Conservation (phyloP, 495 filamentous ascomycete species). For the Penicillium simplicissimum region DNA sequence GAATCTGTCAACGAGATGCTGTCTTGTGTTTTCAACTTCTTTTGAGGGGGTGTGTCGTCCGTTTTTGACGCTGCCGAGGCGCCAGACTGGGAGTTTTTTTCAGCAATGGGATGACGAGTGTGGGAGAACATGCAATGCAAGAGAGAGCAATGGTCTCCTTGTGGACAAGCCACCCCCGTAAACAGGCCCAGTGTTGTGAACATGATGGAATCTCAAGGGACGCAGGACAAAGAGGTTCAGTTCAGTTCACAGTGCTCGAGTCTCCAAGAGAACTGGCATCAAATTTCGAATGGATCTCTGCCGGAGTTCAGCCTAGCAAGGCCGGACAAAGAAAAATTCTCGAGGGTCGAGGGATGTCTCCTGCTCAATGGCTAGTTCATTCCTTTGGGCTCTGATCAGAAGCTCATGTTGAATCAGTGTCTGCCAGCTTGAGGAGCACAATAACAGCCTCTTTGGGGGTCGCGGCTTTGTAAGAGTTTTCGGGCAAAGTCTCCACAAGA, state of each 20-base stretch:
- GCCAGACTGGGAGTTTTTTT: neutral
- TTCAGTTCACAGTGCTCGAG: neutral
- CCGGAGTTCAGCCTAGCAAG: neutral
- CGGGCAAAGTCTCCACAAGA: neutral
- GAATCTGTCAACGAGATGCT: neutral
- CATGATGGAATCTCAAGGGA: conserved; percentile 46
- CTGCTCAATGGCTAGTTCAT: neutral
- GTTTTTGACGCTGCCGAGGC: neutral
- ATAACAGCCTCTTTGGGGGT: neutral
- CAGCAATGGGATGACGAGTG: conserved; percentile 11
- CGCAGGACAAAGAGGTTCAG: conserved; percentile 21
- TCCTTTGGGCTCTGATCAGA: neutral
- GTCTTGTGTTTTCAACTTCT: conserved; percentile 11
- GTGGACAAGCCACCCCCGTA: conserved; percentile 64
- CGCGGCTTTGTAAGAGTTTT: neutral
- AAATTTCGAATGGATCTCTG: neutral
- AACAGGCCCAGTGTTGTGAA: conserved; percentile 66
- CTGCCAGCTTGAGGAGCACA: neutral
- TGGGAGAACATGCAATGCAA: conserved; percentile 65
- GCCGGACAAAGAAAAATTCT: neutral
- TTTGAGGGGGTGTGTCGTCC: conserved; percentile 1
- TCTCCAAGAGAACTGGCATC: neutral
- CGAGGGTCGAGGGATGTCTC: neutral
- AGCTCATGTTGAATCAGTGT: neutral
- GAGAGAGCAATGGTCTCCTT: conserved; percentile 54